These are phyloP conservation scores for Trichoderma koningii DNA, from an alignment of 2,329 filamentous ascomycete species.

Conservation along the genomic window DNA sequence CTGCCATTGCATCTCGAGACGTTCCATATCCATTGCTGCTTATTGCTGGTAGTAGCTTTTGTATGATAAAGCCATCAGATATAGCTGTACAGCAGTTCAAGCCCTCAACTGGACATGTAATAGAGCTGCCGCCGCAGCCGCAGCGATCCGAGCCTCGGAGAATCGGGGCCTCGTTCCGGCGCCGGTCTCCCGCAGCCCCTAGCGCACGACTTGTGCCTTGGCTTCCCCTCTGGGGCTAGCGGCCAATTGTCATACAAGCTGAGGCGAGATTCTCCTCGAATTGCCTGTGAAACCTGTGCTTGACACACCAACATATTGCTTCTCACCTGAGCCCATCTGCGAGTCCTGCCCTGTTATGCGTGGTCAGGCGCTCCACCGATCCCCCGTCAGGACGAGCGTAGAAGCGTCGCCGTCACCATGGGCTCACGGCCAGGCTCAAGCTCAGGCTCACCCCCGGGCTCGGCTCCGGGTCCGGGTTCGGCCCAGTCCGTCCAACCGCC, in stretches of 20 bases:
- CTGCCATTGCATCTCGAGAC: too few relatives aligned
- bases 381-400: constrained; percentile 15
- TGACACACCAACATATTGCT: too few relatives aligned
- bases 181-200: neutral
- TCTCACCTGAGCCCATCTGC: neutral
- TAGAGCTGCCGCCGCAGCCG: neutral
- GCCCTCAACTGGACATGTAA: neutral
- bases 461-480: too few relatives aligned
- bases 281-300: too few relatives aligned
- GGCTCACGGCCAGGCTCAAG: constrained; percentile 26
- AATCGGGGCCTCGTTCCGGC: constrained; percentile 16
- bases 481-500: constrained; percentile 30
- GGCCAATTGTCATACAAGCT: constrained; percentile 5
- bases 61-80: too few relatives aligned
- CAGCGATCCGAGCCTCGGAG: constrained; percentile 4
- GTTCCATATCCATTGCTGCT: too few relatives aligned
- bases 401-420: constrained; percentile 30
- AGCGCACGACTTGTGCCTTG: constrained; percentile 35
- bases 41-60: too few relatives aligned
- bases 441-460: too few relatives aligned
- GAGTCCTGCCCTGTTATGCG: constrained; percentile 11
- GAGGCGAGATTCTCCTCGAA: neutral
- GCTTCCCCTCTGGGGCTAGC: constrained; percentile 39
- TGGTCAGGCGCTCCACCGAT: constrained; percentile 10
- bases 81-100: neutral